Percentiles rank a stretch among this genome's conserved stretches.
Conservation (phyloP, 2,329 filamentous ascomycete genomes). For the Sarocladium kiliense region DNA sequence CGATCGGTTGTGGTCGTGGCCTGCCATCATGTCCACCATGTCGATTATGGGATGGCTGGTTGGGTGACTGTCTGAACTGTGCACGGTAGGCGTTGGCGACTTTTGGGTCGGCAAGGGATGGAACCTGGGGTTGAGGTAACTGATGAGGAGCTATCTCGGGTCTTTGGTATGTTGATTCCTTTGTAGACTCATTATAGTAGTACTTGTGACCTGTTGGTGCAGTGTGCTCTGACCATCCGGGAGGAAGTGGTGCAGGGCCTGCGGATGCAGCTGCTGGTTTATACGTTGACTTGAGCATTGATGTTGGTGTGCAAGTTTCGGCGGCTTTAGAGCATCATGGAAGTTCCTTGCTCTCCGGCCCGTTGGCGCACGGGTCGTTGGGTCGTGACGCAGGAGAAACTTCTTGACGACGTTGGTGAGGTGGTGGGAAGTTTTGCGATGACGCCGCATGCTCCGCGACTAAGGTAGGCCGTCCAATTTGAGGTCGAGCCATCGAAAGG, state of each 20-base stretch:
- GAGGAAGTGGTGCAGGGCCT: slow-evolving; percentile 54
- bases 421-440: not conserved
- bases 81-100: slow-evolving; percentile 58
- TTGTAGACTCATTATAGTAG: slow-evolving; percentile 78
- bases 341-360: not conserved
- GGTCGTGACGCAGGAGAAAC: too few relatives aligned
- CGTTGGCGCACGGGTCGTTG: too few relatives aligned
- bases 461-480: too few relatives aligned
- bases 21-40: slow-evolving; percentile 48
- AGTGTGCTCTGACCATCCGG: slow-evolving; percentile 90
- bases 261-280: slow-evolving; percentile 46
- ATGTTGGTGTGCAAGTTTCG: not conserved
- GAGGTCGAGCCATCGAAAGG: too few relatives aligned
- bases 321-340: slow-evolving; percentile 14
- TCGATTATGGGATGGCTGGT: slow-evolving; percentile 31
- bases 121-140: slow-evolving; percentile 18
- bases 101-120: slow-evolving; percentile 46
- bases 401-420: too few relatives aligned
- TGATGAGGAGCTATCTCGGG: slow-evolving; percentile 41
- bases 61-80: slow-evolving; percentile 38
- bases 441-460: too few relatives aligned
- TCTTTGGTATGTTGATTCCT: slow-evolving; percentile 81
- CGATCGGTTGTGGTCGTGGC: slow-evolving; percentile 62
- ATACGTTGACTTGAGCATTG: slow-evolving; percentile 76
- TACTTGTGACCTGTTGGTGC: slow-evolving; percentile 83